Percentiles rank a stretch among this genome's conserved stretches.
phyloP scores from a whole-genome alignment of 2,329 filamentous ascomycete genomes.

The Arthroderma sp. region DNA sequence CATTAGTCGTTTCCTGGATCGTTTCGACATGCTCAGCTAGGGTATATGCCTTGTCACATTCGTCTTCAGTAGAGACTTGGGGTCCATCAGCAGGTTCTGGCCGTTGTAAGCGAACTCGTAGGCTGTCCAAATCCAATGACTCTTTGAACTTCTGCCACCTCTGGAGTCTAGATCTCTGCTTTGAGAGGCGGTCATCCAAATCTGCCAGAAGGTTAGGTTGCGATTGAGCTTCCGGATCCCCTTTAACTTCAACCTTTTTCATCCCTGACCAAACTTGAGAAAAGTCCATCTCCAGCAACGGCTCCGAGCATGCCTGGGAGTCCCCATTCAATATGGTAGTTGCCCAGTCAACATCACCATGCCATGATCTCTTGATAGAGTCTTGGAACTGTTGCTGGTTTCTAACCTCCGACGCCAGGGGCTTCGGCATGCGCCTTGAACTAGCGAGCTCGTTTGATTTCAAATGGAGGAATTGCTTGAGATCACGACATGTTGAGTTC shows the following conservation, averaged over 20 bases:
- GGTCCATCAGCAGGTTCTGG: background rate
- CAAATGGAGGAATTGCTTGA: constrained; percentile 50
- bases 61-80: background rate
- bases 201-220: constrained; percentile 46
- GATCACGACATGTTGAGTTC: constrained; percentile 48
- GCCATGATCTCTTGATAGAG: constrained; percentile 59
- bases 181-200: constrained; percentile 54
- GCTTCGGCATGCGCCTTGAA: constrained; percentile 15
- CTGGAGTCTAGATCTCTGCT: constrained; percentile 55
- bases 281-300: constrained; percentile 55
- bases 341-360: constrained; percentile 63
- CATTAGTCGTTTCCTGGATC: background rate
- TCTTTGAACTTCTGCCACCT: constrained; percentile 61
- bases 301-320: constrained; percentile 43
- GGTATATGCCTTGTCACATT: background rate
- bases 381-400: constrained; percentile 38
- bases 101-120: background rate
- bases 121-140: constrained; percentile 11
- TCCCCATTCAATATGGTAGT: constrained; percentile 59
- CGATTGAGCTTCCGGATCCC: constrained; percentile 22
- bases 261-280: constrained; percentile 59
- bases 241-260: constrained; percentile 42
- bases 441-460: constrained; percentile 48
- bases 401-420: background rate
- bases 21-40: background rate